phyloP scores from a whole-genome alignment of 495 filamentous ascomycete genomes.

The Neurospora sp. region DNA sequence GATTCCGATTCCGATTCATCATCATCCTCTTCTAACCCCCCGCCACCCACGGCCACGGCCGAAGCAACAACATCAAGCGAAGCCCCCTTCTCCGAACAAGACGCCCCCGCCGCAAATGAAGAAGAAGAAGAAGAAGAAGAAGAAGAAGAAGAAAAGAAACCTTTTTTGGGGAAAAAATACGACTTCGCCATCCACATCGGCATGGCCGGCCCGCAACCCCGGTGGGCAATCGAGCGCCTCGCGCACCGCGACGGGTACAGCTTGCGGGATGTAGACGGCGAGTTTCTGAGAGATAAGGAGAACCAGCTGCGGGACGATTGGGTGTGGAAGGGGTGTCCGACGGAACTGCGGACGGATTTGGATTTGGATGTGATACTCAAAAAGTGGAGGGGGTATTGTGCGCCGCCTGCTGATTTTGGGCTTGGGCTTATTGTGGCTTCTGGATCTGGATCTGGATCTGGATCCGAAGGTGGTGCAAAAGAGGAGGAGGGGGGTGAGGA shows the following conservation, averaged over 20 bases:
- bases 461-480: not conserved
- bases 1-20: not conserved
- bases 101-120: not conserved
- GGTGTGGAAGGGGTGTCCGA: slow-evolving; percentile 38
- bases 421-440: not conserved
- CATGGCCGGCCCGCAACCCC: slow-evolving; percentile 59
- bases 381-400: slow-evolving; percentile 39
- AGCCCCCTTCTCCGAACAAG: slow-evolving; percentile 5
- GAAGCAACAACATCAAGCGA: not conserved
- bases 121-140: not conserved
- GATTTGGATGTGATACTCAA: slow-evolving; percentile 43
- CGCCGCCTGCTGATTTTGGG: slow-evolving; percentile 9
- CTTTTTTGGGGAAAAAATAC: slow-evolving; percentile 19
- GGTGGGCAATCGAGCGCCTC: slow-evolving; percentile 59
- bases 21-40: not conserved
- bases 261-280: slow-evolving; percentile 56
- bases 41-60: too few species aligned
- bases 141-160: too few species aligned
- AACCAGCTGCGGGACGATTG: slow-evolving; percentile 24
- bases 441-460: not conserved
- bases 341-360: slow-evolving; percentile 37
- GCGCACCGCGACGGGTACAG: slow-evolving; percentile 70
- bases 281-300: slow-evolving; percentile 42
- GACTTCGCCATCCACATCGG: slow-evolving; percentile 72
- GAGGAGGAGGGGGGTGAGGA: not conserved